Percentiles rank a stretch among this genome's conserved stretches.
Conservation (phyloP, 139 green algal genomes). For the Coccomyxa sp. region DNA sequence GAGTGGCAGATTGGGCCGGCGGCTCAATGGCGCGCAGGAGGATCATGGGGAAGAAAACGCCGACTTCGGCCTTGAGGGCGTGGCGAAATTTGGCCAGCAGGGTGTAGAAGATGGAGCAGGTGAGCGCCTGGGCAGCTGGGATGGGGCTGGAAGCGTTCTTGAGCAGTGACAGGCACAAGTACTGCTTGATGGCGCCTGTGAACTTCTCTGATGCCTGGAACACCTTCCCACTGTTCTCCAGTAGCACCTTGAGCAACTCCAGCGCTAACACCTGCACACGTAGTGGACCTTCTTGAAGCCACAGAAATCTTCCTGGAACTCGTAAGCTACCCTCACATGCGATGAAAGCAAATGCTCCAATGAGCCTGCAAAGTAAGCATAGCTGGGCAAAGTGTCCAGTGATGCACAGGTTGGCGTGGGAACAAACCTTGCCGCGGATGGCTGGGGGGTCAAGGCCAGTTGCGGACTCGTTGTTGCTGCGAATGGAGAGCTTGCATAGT, state of each 20-base stretch:
- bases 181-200: slow-evolving; percentile 83
- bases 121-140: slow-evolving; percentile 51
- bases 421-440: slow-evolving; percentile 55
- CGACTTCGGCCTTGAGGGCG: slow-evolving; percentile 88
- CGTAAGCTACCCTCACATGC: neutral
- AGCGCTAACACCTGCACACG: slow-evolving; percentile 77
- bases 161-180: slow-evolving; percentile 92
- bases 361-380: neutral
- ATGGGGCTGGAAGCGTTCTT: slow-evolving; percentile 81
- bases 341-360: neutral
- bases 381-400: too few species aligned
- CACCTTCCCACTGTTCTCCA: slow-evolving; percentile 87
- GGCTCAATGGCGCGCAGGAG: slow-evolving; percentile 84
- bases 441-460: slow-evolving; percentile 61
- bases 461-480: slow-evolving; percentile 49
- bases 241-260: slow-evolving; percentile 93
- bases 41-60: slow-evolving; percentile 98
- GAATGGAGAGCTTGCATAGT: slow-evolving; percentile 94
- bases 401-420: too few species aligned
- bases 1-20: neutral
- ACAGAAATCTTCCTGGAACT: neutral
- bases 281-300: neutral
- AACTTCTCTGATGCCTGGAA: slow-evolving; percentile 84
- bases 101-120: slow-evolving; percentile 89
- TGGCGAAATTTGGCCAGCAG: slow-evolving; percentile 79